These are phyloP conservation scores for Ophiostoma populinum DNA, from an alignment of 2,329 filamentous ascomycete species.

Conservation along the genomic window DNA sequence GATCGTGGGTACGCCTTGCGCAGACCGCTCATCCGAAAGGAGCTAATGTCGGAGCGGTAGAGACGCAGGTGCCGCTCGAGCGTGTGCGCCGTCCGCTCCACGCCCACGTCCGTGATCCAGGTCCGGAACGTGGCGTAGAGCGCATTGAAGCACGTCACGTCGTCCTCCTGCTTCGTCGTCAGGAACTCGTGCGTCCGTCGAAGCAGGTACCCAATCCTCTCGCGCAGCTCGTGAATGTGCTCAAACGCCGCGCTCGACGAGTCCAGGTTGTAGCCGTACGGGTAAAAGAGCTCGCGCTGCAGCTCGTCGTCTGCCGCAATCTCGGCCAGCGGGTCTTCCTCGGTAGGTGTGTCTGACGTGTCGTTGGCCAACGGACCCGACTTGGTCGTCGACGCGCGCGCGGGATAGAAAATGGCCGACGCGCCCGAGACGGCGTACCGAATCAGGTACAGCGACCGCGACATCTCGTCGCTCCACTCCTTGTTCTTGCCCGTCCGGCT, in stretches of 20 bases:
- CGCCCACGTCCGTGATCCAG: slow-evolving; percentile 96
- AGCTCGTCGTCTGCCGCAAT: slow-evolving; percentile 66
- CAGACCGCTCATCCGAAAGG: slow-evolving; percentile 87
- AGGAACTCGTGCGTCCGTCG: slow-evolving; percentile 77
- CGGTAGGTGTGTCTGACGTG: slow-evolving; percentile 19
- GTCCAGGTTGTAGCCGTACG: slow-evolving; percentile 68
- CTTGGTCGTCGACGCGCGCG: slow-evolving; percentile 41
- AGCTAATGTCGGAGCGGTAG: slow-evolving; percentile 69
- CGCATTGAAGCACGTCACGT: slow-evolving; percentile 87
- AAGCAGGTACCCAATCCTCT: slow-evolving; percentile 61
- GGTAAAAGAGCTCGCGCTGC: slow-evolving; percentile 73
- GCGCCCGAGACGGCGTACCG: slow-evolving; percentile 82
- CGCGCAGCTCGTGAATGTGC: slow-evolving; percentile 64
- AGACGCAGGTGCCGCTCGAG: slow-evolving; percentile 74
- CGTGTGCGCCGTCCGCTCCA: slow-evolving; percentile 86
- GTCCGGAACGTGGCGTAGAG: slow-evolving; percentile 83
- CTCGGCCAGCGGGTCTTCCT: slow-evolving; percentile 39
- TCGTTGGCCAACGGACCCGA: slow-evolving; percentile 13
- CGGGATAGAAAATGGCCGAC: slow-evolving; percentile 74
- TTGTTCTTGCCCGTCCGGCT: slow-evolving; percentile 92
- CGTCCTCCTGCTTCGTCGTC: slow-evolving; percentile 72
- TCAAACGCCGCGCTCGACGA: slow-evolving; percentile 46
- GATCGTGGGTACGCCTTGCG: slow-evolving; percentile 86
- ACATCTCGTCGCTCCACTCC: slow-evolving; percentile 96
- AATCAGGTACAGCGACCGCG: slow-evolving; percentile 71